Base-by-base conservation (phyloP, 1,284 basidiomycete genomes). In the Sporisorium scitamineum region DNA sequence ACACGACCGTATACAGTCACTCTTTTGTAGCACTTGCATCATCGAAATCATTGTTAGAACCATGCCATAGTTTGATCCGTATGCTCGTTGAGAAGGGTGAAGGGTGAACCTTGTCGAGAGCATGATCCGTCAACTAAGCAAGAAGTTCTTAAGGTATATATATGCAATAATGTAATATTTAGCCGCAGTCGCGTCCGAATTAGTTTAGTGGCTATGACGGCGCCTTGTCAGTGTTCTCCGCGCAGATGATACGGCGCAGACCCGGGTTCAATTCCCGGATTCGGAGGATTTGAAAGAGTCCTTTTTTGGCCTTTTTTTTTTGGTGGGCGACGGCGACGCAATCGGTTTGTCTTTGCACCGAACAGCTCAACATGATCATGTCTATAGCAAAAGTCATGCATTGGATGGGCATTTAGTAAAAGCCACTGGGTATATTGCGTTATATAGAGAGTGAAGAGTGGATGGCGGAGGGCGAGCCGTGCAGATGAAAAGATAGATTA, bases 131-230 rank as follows among this genome's bases (percentile, higher is more conserved):
- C n/a, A n/a, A n/a, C n/a, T n/a, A n/a, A n/a, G n/a, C n/a, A n/a
- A n/a, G n/a, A n/a, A n/a, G n/a, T n/a, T n/a, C n/a, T 39, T 11
- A 7, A 16, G 20, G 29, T 27, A 32, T 50, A 59, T 48, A 22
- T 34, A n/a, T 10, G 22, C 59, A 61, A 58, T 5, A 5, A 0
- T 0, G n/a, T 1, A 0, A 0, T 7, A 14, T 0, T 0, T 9
- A 5, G 1, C 31, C 44, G 47, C 42, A 44, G 57, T 57, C 31
- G 48, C 39, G 50, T 76, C 74, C 74, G 74, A 76, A 76, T 77
- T 77, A 77, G 75, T 77, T 77, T 77, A 77, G 75, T 77, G 75
- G 75, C 70, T 77, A 77, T 77, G 75, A 77, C 75, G 75, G 75
- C 75, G 70, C 75, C 75, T 77, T 77, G 75, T 77, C 75, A 77